Percentiles rank a stretch among this genome's conserved stretches.
These are phyloP conservation scores for Diutina mesorugosa DNA, from an alignment of 1,139 yeast species.

Conservation along the genomic window DNA sequence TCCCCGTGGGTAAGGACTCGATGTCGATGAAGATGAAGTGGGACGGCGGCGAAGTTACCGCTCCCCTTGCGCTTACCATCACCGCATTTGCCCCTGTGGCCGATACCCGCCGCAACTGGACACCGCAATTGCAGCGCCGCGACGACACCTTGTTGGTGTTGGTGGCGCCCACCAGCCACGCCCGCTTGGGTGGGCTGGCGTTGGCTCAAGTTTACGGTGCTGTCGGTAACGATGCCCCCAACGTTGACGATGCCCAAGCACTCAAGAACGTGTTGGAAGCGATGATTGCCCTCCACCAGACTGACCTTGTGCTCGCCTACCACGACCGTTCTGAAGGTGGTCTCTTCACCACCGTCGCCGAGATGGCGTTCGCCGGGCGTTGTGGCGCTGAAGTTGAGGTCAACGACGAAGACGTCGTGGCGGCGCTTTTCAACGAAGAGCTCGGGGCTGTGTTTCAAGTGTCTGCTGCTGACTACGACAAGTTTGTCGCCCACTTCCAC, in stretches of 20 bases:
- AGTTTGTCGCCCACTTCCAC: slow-evolving; percentile 42
- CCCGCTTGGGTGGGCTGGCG: slow-evolving; percentile 85
- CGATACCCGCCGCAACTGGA: slow-evolving; percentile 87
- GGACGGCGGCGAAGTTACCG: slow-evolving; percentile 85
- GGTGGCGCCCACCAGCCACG: slow-evolving; percentile 58
- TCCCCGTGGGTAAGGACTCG: slow-evolving; percentile 98
- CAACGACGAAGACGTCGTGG: slow-evolving; percentile 21
- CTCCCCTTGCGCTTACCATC: slow-evolving; percentile 85
- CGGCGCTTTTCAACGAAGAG: slow-evolving; percentile 80
- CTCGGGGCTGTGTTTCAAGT: slow-evolving; percentile 96
- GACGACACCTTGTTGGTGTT: slow-evolving; percentile 37
- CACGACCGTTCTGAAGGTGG: slow-evolving; percentile 99
- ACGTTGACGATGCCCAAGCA: slow-evolving; percentile 54
- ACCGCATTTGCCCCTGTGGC: slow-evolving; percentile 88
- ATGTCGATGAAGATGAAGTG: slow-evolving; percentile 99
- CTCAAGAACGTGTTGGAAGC: slow-evolving; percentile 63
- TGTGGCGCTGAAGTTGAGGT: slow-evolving; percentile 52
- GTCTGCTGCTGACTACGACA: slow-evolving; percentile 31
- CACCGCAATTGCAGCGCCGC: slow-evolving; percentile 55
- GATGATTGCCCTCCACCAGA: slow-evolving; percentile 56
- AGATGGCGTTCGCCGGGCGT: slow-evolving; percentile 97
- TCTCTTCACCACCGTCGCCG: slow-evolving; percentile 66
- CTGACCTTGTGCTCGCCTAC: slow-evolving; percentile 66
- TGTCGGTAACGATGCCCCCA: slow-evolving; percentile 75
- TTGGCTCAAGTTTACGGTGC: slow-evolving; percentile 86